A percentile compares a stretch with the other conserved stretches of the same genome.
Evolutionary conservation across 192 early-diverging fungal species (phyloP).

Genomic region (Neocallimastix lanati): DNA sequence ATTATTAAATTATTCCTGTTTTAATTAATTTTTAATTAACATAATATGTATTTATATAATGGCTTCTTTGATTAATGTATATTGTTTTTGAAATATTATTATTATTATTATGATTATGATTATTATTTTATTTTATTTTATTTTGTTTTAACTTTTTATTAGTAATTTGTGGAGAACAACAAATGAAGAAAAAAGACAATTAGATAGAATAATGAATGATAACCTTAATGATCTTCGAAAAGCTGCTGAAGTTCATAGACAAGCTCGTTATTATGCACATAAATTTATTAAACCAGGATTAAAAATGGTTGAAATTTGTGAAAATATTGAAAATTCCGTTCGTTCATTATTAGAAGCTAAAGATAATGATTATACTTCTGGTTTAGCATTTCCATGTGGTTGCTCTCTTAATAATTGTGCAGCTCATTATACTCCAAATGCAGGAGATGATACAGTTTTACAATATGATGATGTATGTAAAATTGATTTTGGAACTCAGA

Average conservation of each 20-base stretch:
- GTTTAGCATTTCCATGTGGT: slow-evolving; percentile 89
- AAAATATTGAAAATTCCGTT: slow-evolving; percentile 87
- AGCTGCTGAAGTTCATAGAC: slow-evolving; percentile 87
- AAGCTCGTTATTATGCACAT: slow-evolving; percentile 68
- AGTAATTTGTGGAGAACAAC: slow-evolving; percentile 78
- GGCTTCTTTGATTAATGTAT: no score
- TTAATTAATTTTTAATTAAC: no score
- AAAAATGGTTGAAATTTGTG: slow-evolving; percentile 82
- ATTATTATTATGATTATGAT: no score
- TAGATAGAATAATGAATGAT: slow-evolving; percentile 53
- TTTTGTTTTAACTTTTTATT: neutral
- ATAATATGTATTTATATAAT: no score
- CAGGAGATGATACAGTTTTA: slow-evolving; percentile 83
- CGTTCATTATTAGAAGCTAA: slow-evolving; percentile 72
- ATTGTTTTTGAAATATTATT: no score
- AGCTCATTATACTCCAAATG: slow-evolving; percentile 93
- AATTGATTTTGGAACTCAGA: slow-evolving; percentile 89
- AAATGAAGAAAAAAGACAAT: slow-evolving; percentile 73
- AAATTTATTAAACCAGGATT: slow-evolving; percentile 81
- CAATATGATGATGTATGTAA: slow-evolving; percentile 84
- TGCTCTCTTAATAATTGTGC: slow-evolving; percentile 85
- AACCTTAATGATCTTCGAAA: slow-evolving; percentile 64
- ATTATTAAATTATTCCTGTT: no score
- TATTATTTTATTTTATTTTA: no score
- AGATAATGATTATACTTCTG: slow-evolving; percentile 48